These are phyloP conservation scores for Kurtzmaniella quercitrusa DNA, from an alignment of 1,139 yeast genomes.

Conservation along the genomic window DNA sequence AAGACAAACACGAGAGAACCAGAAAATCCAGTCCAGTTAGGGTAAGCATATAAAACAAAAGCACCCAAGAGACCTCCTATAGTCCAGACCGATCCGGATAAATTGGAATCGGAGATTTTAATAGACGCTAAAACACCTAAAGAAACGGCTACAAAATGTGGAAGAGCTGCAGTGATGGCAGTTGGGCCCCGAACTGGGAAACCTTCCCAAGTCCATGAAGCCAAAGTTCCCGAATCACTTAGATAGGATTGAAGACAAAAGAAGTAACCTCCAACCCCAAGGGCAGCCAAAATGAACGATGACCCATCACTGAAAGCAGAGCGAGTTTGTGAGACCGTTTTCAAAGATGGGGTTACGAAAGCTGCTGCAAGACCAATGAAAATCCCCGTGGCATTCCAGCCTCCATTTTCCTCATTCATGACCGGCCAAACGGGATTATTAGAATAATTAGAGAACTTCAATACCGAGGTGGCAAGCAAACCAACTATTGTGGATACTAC, in stretches of 20 bases:
- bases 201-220: constrained; percentile 94
- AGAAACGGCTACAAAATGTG: constrained; percentile 57
- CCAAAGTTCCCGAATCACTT: constrained; percentile 79
- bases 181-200: constrained; percentile 84
- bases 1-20: constrained; percentile 70
- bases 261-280: constrained; percentile 75
- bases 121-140: constrained; percentile 45
- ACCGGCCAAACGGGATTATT: constrained; percentile 97
- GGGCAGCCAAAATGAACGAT: constrained; percentile 46
- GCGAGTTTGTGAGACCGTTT: constrained; percentile 3
- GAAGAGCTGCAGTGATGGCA: constrained; percentile 82
- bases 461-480: constrained; percentile 62
- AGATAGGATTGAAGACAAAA: constrained; percentile 72
- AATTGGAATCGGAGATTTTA: constrained; percentile 14
- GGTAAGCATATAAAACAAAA: constrained; percentile 41
- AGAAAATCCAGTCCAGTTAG: constrained; percentile 78
- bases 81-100: constrained; percentile 24
- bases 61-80: constrained; percentile 51
- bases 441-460: constrained; percentile 73
- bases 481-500: constrained; percentile 69
- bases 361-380: constrained; percentile 64
- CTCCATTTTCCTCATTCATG: constrained; percentile 82
- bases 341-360: constrained; percentile 36
- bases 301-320: constrained; percentile 29
- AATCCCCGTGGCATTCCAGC: constrained; percentile 73